These are phyloP conservation scores for Arachnomyces sp. DNA, from an alignment of 2,329 filamentous ascomycete species.

Conservation along the genomic window DNA sequence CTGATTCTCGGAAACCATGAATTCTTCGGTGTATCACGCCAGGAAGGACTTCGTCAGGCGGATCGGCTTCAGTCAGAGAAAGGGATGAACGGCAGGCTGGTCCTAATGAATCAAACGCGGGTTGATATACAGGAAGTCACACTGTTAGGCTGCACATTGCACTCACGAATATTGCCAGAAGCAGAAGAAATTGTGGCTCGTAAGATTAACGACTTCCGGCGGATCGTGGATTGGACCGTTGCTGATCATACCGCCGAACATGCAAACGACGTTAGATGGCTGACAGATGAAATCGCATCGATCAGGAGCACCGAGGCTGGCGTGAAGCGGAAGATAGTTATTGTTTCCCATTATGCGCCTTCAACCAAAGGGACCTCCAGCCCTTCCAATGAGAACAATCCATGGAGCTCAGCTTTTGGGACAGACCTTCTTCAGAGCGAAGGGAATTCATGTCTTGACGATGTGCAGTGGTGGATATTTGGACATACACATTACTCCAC, in stretches of 20 bases:
- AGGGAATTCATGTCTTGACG: constrained; percentile 2
- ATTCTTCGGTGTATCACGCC: constrained; percentile 25
- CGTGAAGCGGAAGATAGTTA: constrained; percentile 28
- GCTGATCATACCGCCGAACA: constrained; percentile 43
- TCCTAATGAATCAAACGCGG: constrained; percentile 16
- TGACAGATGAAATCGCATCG: constrained; percentile 29
- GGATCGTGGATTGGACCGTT: constrained; percentile 44
- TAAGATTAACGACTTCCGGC: constrained; percentile 45
- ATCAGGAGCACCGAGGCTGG: constrained; percentile 6
- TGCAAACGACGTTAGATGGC: constrained; percentile 42
- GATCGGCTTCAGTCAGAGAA: constrained; percentile 14
- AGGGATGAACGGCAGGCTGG: constrained; percentile 10
- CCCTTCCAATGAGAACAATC: constrained; percentile 39
- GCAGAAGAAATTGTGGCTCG: constrained; percentile 30
- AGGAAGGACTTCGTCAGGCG: constrained; percentile 15
- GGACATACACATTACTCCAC: constrained; percentile 40
- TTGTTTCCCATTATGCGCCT: constrained; percentile 50
- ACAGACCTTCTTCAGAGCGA: constrained; percentile 4
- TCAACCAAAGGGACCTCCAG: constrained; percentile 38
- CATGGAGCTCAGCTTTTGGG: constrained; percentile 41
- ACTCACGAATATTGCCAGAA: constrained; percentile 40
- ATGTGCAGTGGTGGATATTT: constrained; percentile 31
- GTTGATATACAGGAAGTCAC: constrained; percentile 28
- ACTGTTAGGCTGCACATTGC: constrained; percentile 49
- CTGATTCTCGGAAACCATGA: constrained; percentile 31